A percentile compares a stretch with the other conserved stretches of the same genome.
Evolutionary conservation across 176 grass and related monocot genomes (phyloP).

Genomic region (Phoenix roebelenii): DNA sequence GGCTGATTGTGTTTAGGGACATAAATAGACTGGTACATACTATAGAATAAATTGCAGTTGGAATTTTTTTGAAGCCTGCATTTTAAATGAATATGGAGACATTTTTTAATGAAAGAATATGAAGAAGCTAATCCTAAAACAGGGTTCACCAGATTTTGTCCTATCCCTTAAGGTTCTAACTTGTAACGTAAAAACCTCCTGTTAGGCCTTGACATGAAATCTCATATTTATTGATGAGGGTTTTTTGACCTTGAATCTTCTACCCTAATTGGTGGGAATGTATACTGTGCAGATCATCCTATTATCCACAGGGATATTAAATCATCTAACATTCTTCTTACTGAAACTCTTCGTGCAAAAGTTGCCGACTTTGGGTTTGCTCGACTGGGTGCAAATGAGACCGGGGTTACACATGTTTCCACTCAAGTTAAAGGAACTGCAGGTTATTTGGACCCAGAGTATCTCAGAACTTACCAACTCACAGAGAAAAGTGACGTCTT

Average conservation of each 20-base stretch:
- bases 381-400: slow-evolving; percentile 33
- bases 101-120: too few relatives aligned
- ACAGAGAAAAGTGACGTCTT: slow-evolving; percentile 94
- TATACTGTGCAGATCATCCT: slow-evolving; percentile 45
- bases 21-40: too few relatives aligned
- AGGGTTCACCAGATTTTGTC: too few relatives aligned
- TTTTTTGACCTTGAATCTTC: background rate
- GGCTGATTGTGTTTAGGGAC: too few relatives aligned
- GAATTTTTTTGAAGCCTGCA: too few relatives aligned
- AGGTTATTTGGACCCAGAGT: slow-evolving; percentile 94
- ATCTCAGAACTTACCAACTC: slow-evolving; percentile 83
- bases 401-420: slow-evolving; percentile 33
- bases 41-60: too few relatives aligned
- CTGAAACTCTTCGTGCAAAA: slow-evolving; percentile 69
- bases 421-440: slow-evolving; percentile 94
- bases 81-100: too few relatives aligned
- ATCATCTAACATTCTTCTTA: slow-evolving; percentile 65
- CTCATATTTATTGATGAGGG: too few relatives aligned
- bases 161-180: too few relatives aligned
- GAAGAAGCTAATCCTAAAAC: too few relatives aligned
- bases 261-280: background rate
- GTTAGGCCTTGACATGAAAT: too few relatives aligned
- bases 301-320: slow-evolving; percentile 55
- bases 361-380: slow-evolving; percentile 96
- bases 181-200: too few relatives aligned